Evolutionary conservation across 306 rosid genomes (phyloP).

Genomic region (Geum urbanum): DNA sequence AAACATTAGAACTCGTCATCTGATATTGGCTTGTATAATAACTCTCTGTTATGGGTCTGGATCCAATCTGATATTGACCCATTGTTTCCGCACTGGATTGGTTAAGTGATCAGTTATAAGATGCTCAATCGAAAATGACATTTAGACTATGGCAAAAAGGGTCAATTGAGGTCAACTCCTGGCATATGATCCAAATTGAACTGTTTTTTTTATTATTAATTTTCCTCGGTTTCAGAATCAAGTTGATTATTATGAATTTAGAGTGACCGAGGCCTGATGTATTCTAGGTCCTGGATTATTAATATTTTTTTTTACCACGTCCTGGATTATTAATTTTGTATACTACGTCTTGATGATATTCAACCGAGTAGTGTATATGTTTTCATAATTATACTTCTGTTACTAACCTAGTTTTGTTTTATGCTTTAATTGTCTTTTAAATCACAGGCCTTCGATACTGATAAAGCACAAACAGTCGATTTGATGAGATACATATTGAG

Average conservation of each 20-base stretch:
- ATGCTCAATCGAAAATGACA: not conserved
- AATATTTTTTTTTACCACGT: no score
- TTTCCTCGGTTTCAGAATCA: not conserved
- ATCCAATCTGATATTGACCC: not conserved
- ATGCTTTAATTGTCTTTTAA: not conserved
- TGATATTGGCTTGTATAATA: not conserved
- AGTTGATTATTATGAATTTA: not conserved
- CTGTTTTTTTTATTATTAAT: no score
- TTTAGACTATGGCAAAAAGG: not conserved
- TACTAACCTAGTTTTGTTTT: not conserved
- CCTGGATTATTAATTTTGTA: not conserved
- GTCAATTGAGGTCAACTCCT: no score
- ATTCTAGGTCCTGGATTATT: not conserved
- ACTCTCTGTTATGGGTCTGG: not conserved
- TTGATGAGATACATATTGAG: conserved; percentile 81
- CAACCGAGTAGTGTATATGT: not conserved
- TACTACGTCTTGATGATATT: no score
- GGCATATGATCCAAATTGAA: not conserved
- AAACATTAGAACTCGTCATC: not conserved
- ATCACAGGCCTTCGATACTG: conserved; percentile 50
- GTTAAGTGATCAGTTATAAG: not conserved
- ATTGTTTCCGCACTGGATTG: not conserved
- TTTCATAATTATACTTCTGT: not conserved
- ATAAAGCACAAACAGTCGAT: conserved; percentile 71
- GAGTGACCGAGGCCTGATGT: not conserved